Conservation (phyloP, 805 yeast genomes). For the Saccharomyces paradoxus region DNA sequence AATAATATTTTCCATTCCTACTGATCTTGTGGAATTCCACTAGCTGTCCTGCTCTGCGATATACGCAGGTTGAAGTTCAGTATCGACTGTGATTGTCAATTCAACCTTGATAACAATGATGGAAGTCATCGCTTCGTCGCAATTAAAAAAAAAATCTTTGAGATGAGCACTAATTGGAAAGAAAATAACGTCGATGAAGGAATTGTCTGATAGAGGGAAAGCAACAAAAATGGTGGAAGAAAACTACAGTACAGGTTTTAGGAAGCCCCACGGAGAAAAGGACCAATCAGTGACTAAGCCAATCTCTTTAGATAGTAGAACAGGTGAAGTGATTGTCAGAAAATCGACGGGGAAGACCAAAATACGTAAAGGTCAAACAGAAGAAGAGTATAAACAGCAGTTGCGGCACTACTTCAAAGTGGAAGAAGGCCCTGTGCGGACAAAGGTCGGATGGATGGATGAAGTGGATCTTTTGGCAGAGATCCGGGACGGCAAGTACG, state of each 20-base stretch:
- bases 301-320: conserved; percentile 17
- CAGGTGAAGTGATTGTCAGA: conserved; percentile 38
- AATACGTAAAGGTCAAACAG: conserved; percentile 61
- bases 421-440: conserved; percentile 49
- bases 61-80: background rate
- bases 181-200: too few species aligned
- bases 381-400: conserved; percentile 53
- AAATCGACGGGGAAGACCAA: conserved; percentile 41
- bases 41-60: background rate
- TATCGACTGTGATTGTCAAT: background rate
- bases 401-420: conserved; percentile 36
- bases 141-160: background rate
- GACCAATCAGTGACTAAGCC: conserved; percentile 21
- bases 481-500: conserved; percentile 1
- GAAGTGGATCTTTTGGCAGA: conserved; percentile 2
- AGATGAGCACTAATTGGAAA: too few species aligned
- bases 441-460: conserved; percentile 32
- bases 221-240: background rate
- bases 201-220: background rate
- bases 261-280: conserved; percentile 4
- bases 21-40: background rate
- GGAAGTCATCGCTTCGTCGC: background rate
- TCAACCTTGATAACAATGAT: background rate
- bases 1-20: conserved; percentile 74
- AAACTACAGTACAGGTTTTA: background rate